phyloP scores from a whole-genome alignment of 164 flowering plant species.

The Sextonia rubra region DNA sequence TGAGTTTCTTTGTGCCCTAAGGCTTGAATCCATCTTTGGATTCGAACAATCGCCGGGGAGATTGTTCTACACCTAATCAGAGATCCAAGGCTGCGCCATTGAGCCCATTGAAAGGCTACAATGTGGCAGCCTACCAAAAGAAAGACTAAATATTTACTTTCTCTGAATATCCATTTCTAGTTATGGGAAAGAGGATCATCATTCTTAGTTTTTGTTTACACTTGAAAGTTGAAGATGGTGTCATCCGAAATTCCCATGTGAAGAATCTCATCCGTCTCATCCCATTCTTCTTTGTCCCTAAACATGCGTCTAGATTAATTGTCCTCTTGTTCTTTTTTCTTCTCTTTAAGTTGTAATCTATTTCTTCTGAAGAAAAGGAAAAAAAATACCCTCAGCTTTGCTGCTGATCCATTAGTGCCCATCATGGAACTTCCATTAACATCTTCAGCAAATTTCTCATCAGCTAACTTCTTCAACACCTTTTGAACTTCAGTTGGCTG shows the following conservation, averaged over 20 bases:
- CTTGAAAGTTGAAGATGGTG: background rate
- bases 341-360: too few species aligned
- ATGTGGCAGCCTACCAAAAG: too few species aligned
- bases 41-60: too few species aligned
- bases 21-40: too few species aligned
- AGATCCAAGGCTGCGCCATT: too few species aligned
- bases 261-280: background rate
- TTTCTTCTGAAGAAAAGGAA: background rate
- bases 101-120: too few species aligned
- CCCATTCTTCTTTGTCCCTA: background rate
- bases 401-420: slow-evolving; percentile 26
- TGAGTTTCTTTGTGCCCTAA: too few species aligned
- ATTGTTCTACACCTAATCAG: too few species aligned
- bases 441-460: slow-evolving; percentile 56
- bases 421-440: slow-evolving; percentile 16
- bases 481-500: slow-evolving; percentile 64
- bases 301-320: background rate
- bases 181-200: background rate
- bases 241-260: background rate
- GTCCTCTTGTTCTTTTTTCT: background rate
- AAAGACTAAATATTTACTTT: too few species aligned
- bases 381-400: slow-evolving; percentile 47
- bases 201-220: background rate
- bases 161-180: too few species aligned
- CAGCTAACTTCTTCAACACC: slow-evolving; percentile 60